Base-by-base conservation (phyloP, 495 filamentous ascomycete genomes). In the Penicillium maclennaniae region DNA sequence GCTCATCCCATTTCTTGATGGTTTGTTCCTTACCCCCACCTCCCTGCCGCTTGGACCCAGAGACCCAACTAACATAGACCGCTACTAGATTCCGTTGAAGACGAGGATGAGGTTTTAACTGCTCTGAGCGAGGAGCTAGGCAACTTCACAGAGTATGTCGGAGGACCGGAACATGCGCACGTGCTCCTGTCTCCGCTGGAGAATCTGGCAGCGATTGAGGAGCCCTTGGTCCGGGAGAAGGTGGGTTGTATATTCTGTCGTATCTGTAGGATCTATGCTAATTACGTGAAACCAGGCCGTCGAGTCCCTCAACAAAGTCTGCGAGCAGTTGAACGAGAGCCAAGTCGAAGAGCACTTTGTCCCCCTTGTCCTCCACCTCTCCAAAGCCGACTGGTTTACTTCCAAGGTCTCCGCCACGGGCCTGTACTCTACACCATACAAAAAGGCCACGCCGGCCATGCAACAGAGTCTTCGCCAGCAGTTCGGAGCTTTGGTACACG, bases 321-420 rank as follows among this genome's bases (percentile, higher is more conserved):
- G 92, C 79, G 81, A 83, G 62, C 83, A 97, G 66, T 80, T 98
- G 34, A 93, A 89, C 28, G 79, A 89, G 60, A 79, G 89, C 62
- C 93, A 98, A 74, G 84, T 97, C 68, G 95, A 98, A 77, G 88
- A 97, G 63, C 86, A 87, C 68, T 97, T 96, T 75, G 90, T 97
- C 61, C 93, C 95, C 25, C 86, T 98, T 58, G 87, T 88, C 47
- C 82, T 96, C 62, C 88, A 93, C 59, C 87, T 98, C 47, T 95
- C 93, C 49, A 97, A 97, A 81, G 95, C 93, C 69, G 93, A 98
- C 77, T 98, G 93, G 93, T 98, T 98, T 67, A 98, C 93, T 26
- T 97, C 95, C 54, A 98, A 97, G 72, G 93, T 98, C 47, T 98
- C 93, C 14, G 93, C 92, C 7, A 95, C 93, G 56, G 93, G 92